Conservation (phyloP, 768 basidiomycete species). For the Paxillus ammoniavirescens region DNA sequence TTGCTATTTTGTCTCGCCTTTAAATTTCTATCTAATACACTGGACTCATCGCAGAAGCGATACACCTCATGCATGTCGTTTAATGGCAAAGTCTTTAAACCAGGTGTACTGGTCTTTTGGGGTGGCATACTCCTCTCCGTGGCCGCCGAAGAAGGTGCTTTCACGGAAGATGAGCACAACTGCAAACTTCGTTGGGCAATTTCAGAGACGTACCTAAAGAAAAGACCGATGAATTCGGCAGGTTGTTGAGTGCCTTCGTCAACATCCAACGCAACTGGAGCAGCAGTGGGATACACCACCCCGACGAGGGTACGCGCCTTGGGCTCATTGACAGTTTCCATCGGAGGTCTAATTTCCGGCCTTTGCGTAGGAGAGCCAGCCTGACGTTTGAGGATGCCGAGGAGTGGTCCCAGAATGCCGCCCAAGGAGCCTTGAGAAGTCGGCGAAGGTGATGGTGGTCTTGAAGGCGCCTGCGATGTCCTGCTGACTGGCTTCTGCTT, state of each 20-base stretch:
- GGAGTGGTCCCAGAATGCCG: conserved; percentile 9
- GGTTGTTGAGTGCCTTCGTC: conserved; percentile 9
- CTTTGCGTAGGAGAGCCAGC: neutral
- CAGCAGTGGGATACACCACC: neutral
- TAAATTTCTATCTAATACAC: neutral
- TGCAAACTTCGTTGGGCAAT: neutral
- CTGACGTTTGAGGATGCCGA: neutral
- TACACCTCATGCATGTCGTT: conserved; percentile 18
- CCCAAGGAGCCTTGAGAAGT: neutral
- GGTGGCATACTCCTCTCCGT: conserved; percentile 61
- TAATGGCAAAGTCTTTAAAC: conserved; percentile 69
- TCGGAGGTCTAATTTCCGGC: neutral
- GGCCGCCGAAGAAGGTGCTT: conserved; percentile 81
- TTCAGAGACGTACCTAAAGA: conserved; percentile 67
- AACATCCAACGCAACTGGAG: neutral
- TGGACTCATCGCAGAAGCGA: neutral
- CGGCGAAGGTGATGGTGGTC: neutral
- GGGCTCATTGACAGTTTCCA: neutral
- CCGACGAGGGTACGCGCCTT: neutral
- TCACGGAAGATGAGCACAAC: neutral
- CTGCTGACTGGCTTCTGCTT: neutral
- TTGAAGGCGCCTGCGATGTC: neutral
- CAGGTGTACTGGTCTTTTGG: conserved; percentile 74
- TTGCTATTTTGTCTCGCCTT: conserved; percentile 18
- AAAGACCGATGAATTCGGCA: conserved; percentile 53